Base-by-base conservation (phyloP, 352 stramenopile species). In the Pythium apleroticum region DNA sequence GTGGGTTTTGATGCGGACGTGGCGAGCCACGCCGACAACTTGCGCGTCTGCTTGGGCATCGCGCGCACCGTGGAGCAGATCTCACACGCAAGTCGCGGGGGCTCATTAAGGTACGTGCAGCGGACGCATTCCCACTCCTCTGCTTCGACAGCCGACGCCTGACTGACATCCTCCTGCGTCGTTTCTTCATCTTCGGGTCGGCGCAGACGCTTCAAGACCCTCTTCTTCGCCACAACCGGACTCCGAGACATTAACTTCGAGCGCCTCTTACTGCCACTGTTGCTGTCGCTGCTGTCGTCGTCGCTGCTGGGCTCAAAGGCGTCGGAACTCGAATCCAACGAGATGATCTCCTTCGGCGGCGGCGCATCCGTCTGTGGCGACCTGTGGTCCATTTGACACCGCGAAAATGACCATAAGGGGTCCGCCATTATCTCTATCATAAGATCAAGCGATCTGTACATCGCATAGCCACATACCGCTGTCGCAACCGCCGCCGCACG, bases 101-200 rank as follows among this genome's bases (percentile, higher is more conserved):
- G 52, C 35, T 57, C 63, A n/a, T 80, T 80, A 8, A 77, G 30
- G 48, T 67, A 76, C 39, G 73, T 80, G 58, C 73, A 80, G 4
- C 39, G 52, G 1, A 45, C 22, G 49, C 73, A 80, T 22, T 63
- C 64, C 73, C 73, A 80, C 19, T 67, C 65, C 53, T 28, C 28
- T 49, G 46, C 20, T 12, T 59, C 33, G 20, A 22, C 30, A 3
- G 15, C 20, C n/a, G 43, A 22, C 43, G n/a, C 9, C 43, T 57
- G 25, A 33, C 48, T 46, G 27, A 17, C 45, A 30, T 57, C 31
- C 20, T 33, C 52, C 24, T 31, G 24, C n/a, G 27, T 53, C 15
- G 46, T 66, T 11, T 43, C 30, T 37, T 64, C 27, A 4, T 24
- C 31, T n/a, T 60, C 41, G 3, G 20, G 22, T 27, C 46, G 64